phyloP scores from a whole-genome alignment of 169 alveolate genomes.

The Eimeria praecox region DNA sequence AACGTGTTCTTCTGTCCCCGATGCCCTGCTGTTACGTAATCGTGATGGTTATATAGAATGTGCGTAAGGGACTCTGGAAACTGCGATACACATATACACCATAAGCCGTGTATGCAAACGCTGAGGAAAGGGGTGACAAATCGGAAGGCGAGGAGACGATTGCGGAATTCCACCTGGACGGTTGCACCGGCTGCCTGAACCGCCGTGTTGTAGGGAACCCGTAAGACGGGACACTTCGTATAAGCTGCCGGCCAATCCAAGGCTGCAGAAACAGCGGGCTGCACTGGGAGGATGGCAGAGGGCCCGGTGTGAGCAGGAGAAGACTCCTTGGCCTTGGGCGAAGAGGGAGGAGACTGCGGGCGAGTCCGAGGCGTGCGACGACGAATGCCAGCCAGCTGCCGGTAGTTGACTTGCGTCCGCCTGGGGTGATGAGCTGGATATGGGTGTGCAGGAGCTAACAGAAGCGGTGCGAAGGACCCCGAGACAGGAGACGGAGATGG shows the following conservation, averaged over 20 bases:
- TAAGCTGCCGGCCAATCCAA: not conserved
- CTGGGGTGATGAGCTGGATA: not conserved
- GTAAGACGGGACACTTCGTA: not conserved
- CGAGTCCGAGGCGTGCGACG: not conserved
- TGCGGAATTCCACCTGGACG: not conserved
- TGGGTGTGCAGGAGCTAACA: too few relatives aligned
- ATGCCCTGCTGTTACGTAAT: not conserved
- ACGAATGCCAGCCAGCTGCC: constrained; percentile 29
- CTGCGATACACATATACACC: not conserved
- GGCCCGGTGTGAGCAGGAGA: not conserved
- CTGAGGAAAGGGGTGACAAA: not conserved
- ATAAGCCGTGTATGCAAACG: not conserved
- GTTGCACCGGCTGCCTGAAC: not conserved
- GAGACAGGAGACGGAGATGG: too few relatives aligned
- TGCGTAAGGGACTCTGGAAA: not conserved
- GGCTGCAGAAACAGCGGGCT: not conserved
- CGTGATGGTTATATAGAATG: not conserved
- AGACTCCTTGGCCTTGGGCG: not conserved
- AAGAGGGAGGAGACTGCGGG: not conserved
- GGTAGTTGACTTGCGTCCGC: not conserved
- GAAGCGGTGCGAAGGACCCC: too few relatives aligned
- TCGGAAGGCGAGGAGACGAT: not conserved
- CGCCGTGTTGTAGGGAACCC: not conserved
- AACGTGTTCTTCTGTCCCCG: not conserved
- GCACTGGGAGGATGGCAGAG: not conserved